Conservation (phyloP, 1,139 yeast genomes). For the Zygosaccharomyces pseudobailii region DNA sequence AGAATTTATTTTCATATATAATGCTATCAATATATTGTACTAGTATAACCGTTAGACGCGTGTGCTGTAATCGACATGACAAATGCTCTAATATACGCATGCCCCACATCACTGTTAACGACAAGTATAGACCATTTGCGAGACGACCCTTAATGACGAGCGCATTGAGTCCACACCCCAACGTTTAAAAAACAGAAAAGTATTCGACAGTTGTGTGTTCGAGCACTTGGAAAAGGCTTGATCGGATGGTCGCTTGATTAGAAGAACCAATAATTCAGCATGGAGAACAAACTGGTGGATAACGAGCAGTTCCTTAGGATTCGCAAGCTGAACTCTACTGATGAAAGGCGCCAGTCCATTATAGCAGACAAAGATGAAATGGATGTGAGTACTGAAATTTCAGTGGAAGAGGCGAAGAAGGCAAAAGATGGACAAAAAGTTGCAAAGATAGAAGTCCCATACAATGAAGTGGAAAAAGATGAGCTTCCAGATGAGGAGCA, state of each 20-base stretch:
- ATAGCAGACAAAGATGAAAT: slow-evolving; percentile 11
- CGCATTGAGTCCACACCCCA: neutral
- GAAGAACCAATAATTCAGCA: neutral
- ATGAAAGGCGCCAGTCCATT: slow-evolving; percentile 15
- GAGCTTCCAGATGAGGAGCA: slow-evolving; percentile 4
- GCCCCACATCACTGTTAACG: neutral
- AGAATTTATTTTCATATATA: too few relatives aligned
- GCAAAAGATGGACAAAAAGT: slow-evolving; percentile 18
- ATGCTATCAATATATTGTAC: too few relatives aligned
- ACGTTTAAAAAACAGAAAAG: neutral
- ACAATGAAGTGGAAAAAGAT: slow-evolving; percentile 1
- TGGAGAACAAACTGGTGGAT: slow-evolving; percentile 18
- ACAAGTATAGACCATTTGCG: neutral
- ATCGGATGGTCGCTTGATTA: neutral
- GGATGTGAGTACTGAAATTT: slow-evolving; percentile 3
- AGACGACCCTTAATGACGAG: neutral
- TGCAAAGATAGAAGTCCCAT: neutral
- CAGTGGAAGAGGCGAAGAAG: slow-evolving; percentile 3
- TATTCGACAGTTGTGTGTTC: neutral
- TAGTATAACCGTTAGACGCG: too few relatives aligned
- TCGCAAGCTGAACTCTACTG: slow-evolving; percentile 22
- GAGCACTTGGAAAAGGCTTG: neutral
- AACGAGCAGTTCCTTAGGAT: slow-evolving; percentile 26
- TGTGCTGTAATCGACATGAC: neutral
- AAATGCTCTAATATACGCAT: neutral